phyloP scores from a whole-genome alignment of 177 flowering plant species.

The Vitis hybrid region DNA sequence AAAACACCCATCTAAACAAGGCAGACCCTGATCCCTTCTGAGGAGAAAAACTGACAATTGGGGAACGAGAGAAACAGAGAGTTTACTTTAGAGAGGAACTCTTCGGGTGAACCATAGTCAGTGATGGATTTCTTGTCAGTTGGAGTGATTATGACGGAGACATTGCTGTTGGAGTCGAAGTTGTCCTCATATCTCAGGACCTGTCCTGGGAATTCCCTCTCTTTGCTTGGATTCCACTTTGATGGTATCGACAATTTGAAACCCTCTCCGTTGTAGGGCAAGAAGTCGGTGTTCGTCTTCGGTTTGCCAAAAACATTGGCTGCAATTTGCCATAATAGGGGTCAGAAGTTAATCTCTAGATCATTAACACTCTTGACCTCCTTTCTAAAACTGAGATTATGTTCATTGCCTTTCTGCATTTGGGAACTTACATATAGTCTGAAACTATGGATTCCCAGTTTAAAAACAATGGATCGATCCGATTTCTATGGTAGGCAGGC shows the following conservation, averaged over 20 bases:
- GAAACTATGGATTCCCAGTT: too few species aligned
- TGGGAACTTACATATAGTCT: too few species aligned
- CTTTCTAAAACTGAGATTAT: too few species aligned
- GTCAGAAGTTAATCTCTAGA: background rate
- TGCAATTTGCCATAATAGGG: conserved; percentile 25
- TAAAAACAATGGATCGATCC: too few species aligned
- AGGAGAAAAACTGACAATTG: too few species aligned
- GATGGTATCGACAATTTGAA: conserved; percentile 78
- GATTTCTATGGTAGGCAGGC: too few species aligned
- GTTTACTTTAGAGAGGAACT: conserved; percentile 72
- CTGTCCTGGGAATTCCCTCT: conserved; percentile 86
- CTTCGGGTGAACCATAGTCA: conserved; percentile 85
- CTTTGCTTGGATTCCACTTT: conserved; percentile 98
- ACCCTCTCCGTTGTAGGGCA: conserved; percentile 64
- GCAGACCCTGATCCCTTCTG: too few species aligned
- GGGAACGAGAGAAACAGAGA: too few species aligned
- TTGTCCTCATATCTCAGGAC: conserved; percentile 92
- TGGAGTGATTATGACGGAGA: conserved; percentile 56
- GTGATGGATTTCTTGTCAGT: conserved; percentile 79
- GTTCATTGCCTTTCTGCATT: too few species aligned
- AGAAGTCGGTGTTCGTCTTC: conserved; percentile 83
- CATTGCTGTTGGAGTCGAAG: conserved; percentile 73
- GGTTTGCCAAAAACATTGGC: conserved; percentile 96
- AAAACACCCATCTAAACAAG: too few species aligned
- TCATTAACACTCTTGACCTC: background rate